Percentiles rank a stretch among this genome's conserved stretches.
These are phyloP conservation scores for Falciphora oryzae DNA, from an alignment of 2,329 filamentous ascomycete species.

Conservation along the genomic window DNA sequence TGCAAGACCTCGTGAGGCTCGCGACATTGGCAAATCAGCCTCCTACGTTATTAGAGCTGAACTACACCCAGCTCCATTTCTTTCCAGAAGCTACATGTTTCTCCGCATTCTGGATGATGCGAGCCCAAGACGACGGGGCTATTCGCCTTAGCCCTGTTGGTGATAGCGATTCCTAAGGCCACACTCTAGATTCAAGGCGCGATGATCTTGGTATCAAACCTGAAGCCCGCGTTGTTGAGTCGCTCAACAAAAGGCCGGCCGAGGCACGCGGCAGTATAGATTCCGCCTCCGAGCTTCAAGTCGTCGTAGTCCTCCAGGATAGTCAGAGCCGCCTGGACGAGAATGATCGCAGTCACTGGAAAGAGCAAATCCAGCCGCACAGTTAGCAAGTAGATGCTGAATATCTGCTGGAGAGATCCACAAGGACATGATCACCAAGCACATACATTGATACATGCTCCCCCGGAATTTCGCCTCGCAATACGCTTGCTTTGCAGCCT, in stretches of 20 bases:
- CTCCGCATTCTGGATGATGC: no score
- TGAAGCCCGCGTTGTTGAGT: constrained; percentile 54
- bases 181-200: not conserved
- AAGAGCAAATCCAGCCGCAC: not conserved
- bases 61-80: no score
- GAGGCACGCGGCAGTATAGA: constrained; percentile 67
- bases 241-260: constrained; percentile 63
- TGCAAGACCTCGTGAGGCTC: no score
- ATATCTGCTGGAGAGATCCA: not conserved
- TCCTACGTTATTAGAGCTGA: no score
- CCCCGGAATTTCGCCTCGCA: constrained; percentile 52
- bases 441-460: constrained; percentile 59
- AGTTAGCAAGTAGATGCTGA: not conserved
- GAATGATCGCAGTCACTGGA: constrained; percentile 57
- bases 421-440: not conserved
- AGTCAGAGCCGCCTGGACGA: constrained; percentile 59
- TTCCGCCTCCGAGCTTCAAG: constrained; percentile 54
- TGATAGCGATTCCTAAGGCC: no score
- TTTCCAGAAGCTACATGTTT: no score
- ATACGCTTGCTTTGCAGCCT: constrained; percentile 41
- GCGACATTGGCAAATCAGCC: no score
- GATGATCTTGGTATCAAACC: constrained; percentile 48
- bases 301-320: constrained; percentile 62
- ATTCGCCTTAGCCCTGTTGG: no score
- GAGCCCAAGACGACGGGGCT: no score